Conservation (phyloP, 2,329 filamentous ascomycete genomes). For the Diatrype stigma region DNA sequence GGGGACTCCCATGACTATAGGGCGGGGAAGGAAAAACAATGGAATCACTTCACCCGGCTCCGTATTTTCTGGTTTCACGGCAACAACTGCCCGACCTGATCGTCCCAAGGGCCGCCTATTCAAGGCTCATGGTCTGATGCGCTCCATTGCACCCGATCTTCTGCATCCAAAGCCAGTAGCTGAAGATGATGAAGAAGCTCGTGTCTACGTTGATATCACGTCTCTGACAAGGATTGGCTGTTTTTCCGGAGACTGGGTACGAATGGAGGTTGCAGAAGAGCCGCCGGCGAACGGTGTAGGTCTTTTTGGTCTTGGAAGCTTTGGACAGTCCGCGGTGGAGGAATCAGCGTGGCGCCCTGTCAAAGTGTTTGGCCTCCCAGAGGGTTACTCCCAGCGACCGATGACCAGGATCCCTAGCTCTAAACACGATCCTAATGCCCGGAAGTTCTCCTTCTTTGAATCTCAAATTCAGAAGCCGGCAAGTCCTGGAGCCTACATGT, state of each 20-base stretch:
- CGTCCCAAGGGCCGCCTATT: conserved; percentile 74
- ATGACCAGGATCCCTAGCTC: conserved; percentile 58
- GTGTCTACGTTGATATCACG: conserved; percentile 85
- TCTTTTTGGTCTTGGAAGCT: conserved; percentile 64
- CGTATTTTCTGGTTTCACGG: conserved; percentile 83
- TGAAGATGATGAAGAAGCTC: conserved; percentile 81
- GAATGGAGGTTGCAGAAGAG: conserved; percentile 72
- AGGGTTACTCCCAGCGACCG: conserved; percentile 60
- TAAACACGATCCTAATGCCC: conserved; percentile 41
- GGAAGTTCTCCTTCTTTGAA: conserved; percentile 60
- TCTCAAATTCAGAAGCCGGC: conserved; percentile 60
- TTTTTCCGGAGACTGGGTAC: conserved; percentile 97
- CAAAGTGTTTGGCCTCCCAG: conserved; percentile 84
- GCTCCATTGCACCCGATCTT: conserved; percentile 67
- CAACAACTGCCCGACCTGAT: conserved; percentile 73
- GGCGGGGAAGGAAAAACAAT: conserved; percentile 61
- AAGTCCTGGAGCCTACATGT: conserved; percentile 66
- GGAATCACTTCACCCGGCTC: conserved; percentile 81
- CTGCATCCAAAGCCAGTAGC: conserved; percentile 76
- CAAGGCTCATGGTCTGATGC: conserved; percentile 73
- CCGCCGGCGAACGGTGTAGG: conserved; percentile 65
- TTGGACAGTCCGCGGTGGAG: conserved; percentile 59
- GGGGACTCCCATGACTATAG: conserved; percentile 73
- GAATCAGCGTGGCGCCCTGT: conserved; percentile 72
- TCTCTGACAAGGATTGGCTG: conserved; percentile 86